phyloP scores from a whole-genome alignment of 345 rosid genomes.

The Psidium friedrichsthalianum region DNA sequence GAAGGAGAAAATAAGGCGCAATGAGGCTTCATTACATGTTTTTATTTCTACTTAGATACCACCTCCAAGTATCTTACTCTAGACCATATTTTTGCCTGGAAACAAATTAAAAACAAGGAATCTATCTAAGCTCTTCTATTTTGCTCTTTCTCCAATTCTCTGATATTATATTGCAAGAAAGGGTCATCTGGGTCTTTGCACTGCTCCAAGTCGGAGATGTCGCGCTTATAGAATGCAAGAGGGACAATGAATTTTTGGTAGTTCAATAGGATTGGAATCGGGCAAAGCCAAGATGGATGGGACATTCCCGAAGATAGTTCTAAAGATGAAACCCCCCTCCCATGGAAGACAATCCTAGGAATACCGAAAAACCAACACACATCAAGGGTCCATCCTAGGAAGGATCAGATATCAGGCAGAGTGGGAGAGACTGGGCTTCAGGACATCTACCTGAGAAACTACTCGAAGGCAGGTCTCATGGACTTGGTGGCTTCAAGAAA shows the following conservation, averaged over 20 bases:
- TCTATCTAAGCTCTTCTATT: background rate
- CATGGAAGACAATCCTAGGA: constrained; percentile 13
- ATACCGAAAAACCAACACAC: background rate
- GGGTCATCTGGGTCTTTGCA: background rate
- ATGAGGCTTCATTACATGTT: background rate
- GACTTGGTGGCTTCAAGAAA: constrained; percentile 9
- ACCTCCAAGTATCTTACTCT: background rate
- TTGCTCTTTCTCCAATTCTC: background rate
- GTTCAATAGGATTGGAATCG: background rate
- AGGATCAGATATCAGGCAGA: constrained; percentile 10
- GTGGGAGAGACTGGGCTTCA: background rate
- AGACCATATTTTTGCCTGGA: no score
- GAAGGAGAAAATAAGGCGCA: background rate
- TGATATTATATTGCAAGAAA: background rate
- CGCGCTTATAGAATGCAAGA: constrained; percentile 1
- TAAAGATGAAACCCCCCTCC: constrained; percentile 4
- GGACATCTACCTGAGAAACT: background rate
- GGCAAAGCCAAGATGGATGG: background rate
- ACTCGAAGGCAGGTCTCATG: constrained; percentile 9
- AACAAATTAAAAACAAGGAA: background rate
- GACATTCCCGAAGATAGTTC: background rate
- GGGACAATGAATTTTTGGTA: background rate
- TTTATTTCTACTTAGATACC: background rate
- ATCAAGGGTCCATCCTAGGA: constrained; percentile 8
- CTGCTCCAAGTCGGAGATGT: background rate